Evolutionary conservation across 2,329 filamentous ascomycete species (phyloP), one percentile per base, ranked within the genome.

Genomic region (Coleophoma eucalyptorum): DNA sequence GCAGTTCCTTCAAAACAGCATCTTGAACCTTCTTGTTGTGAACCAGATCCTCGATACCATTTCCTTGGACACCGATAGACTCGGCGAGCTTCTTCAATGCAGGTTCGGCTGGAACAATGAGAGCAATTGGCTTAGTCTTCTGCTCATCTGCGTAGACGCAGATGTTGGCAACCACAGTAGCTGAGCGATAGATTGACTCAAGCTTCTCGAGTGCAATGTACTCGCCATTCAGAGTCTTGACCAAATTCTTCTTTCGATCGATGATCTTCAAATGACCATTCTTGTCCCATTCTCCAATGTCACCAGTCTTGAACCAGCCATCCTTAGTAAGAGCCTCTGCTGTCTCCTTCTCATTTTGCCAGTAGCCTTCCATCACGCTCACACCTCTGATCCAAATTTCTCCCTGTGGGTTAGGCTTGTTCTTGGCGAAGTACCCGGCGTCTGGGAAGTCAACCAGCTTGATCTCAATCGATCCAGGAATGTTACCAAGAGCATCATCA

Each of bases 171-270:
- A 96, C 90, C 10, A 87, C 81, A n/a, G 83, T 79, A 10, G 81
- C 82, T 43, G 89, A 85, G 55, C 92, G 86, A 74, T 97, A 97
- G 49, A 96, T 79, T 3, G 92, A 88, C 73, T 97, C 93, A 53
- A 97, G 84, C 76, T 92, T 97, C 76, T 97, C 93, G 4, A 99
- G 81, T 19, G 93, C 94, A 68, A 97, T 95, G 71, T 97, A 97
- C 77, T 97, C 93, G 60, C 93, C 93, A 54, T 92, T 91, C 58
- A 90, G 81, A 56, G 94, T 92, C 84, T 97, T 97, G 70, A 97
- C 89, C 50, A 97, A 77, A 72, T 97, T 97, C 85, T 97, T 97
- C 83, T 96, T 92, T 61, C 93, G 90, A 70, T 97, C 93, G 65
- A 97, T 92, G 67, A 97, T 86, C 61, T 79, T 82, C 58, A 97